phyloP scores from a whole-genome alignment of 1,139 yeast genomes.

The Candida sojae region DNA sequence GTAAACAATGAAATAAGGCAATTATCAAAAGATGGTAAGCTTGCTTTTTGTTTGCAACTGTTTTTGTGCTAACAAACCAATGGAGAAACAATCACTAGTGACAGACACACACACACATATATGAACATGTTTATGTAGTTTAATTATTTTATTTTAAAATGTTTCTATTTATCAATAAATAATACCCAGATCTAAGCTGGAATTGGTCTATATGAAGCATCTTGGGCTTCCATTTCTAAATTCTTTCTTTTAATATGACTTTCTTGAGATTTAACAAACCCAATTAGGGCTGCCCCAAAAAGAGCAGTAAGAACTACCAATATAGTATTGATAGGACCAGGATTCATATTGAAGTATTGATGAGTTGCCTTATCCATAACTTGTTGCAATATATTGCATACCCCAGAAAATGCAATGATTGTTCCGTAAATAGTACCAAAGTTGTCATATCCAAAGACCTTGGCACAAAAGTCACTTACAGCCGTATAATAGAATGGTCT shows the following conservation, averaged over 20 bases:
- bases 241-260: conserved; percentile 48
- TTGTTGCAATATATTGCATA: conserved; percentile 72
- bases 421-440: conserved; percentile 93
- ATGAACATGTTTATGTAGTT: neutral
- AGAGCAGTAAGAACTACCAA: conserved; percentile 55
- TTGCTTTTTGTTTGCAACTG: too few species aligned
- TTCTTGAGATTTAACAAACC: conserved; percentile 57
- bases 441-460: conserved; percentile 89
- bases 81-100: too few species aligned
- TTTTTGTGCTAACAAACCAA: too few species aligned
- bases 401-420: conserved; percentile 77
- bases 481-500: conserved; percentile 94
- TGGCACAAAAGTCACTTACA: conserved; percentile 86
- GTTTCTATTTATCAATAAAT: neutral
- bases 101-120: too few species aligned
- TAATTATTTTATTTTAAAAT: neutral
- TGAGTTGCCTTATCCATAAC: conserved; percentile 72
- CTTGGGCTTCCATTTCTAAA: conserved; percentile 65
- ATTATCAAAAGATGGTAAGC: too few species aligned
- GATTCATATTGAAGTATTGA: conserved; percentile 65
- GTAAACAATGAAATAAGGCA: too few species aligned
- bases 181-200: conserved; percentile 34
- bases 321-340: conserved; percentile 68
- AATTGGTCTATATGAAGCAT: conserved; percentile 49
- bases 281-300: conserved; percentile 54